Percentiles rank a stretch among this genome's conserved stretches.
phyloP scores from a whole-genome alignment of 805 yeast genomes.

The Barnettozyma sucrosica region DNA sequence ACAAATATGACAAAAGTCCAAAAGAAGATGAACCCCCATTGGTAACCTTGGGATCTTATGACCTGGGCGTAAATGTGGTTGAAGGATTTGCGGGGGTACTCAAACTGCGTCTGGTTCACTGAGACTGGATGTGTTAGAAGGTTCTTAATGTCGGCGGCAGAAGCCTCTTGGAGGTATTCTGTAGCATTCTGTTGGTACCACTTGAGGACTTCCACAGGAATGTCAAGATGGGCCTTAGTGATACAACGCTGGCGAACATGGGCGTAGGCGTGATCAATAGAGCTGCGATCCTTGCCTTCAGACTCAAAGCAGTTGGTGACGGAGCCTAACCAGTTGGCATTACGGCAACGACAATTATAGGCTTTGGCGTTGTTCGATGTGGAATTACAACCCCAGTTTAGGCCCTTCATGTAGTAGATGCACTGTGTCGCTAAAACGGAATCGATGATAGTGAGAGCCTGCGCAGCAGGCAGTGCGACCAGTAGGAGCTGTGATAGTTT shows the following conservation, averaged over 20 bases:
- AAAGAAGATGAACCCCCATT: conserved; percentile 41
- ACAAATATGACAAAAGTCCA: conserved; percentile 33
- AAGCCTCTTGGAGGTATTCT: conserved; percentile 27
- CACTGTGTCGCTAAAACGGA: conserved; percentile 37
- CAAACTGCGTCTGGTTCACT: conserved; percentile 29
- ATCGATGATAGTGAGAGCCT: conserved; percentile 27
- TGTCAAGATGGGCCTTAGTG: conserved; percentile 29
- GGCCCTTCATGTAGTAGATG: conserved; percentile 32
- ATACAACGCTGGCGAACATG: conserved; percentile 34
- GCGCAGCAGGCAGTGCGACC: conserved; percentile 2
- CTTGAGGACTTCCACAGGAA: conserved; percentile 30
- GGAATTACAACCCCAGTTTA: conserved; percentile 40
- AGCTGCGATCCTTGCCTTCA: conserved; percentile 21
- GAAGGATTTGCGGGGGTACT: conserved; percentile 30
- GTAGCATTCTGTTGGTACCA: conserved; percentile 33
- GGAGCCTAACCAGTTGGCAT: conserved; percentile 39
- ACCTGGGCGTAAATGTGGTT: conserved; percentile 34
- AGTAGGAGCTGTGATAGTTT: background rate
- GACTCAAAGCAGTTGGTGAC: conserved; percentile 37
- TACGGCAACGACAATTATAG: conserved; percentile 37
- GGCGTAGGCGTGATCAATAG: conserved; percentile 33
- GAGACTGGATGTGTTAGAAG: conserved; percentile 29
- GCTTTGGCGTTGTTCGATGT: conserved; percentile 29
- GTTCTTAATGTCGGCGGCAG: conserved; percentile 18
- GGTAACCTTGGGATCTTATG: conserved; percentile 34